A percentile compares a stretch with the other conserved stretches of the same genome.
Evolutionary conservation across 2,329 filamentous ascomycete genomes (phyloP).

Genomic region (Diplocarpon rosae): DNA sequence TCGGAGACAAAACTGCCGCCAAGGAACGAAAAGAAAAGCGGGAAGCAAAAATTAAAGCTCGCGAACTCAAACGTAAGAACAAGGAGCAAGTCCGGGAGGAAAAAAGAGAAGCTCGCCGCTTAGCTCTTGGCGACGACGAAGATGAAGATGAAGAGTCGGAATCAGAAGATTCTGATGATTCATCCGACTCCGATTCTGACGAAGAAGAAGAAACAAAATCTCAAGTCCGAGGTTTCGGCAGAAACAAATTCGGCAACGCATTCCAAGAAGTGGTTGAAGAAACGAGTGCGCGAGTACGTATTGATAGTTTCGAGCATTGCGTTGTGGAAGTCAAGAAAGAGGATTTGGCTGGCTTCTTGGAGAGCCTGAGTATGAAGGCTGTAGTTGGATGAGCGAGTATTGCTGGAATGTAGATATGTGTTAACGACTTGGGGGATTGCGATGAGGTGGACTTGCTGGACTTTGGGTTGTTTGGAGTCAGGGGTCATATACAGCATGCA

Average conservation of each 20-base stretch:
- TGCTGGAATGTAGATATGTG: slow-evolving; percentile 15
- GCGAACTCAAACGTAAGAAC: slow-evolving; percentile 44
- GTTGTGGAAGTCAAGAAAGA: slow-evolving; percentile 98
- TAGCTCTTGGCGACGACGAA: slow-evolving; percentile 35
- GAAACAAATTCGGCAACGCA: slow-evolving; percentile 86
- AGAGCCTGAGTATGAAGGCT: slow-evolving; percentile 82
- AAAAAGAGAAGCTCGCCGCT: slow-evolving; percentile 48
- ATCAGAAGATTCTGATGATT: slow-evolving; percentile 36
- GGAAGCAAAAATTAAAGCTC: slow-evolving; percentile 50
- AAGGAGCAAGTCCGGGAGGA: slow-evolving; percentile 49
- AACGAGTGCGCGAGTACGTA: slow-evolving; percentile 78
- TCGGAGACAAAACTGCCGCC: slow-evolving; percentile 55
- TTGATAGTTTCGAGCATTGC: slow-evolving; percentile 95
- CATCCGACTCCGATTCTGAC: slow-evolving; percentile 35
- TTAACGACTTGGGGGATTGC: slow-evolving; percentile 11
- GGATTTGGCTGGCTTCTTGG: slow-evolving; percentile 80
- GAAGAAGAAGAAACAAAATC: slow-evolving; percentile 44
- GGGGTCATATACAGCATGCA: neutral
- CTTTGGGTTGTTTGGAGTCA: slow-evolving; percentile 1
- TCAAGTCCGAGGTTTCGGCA: slow-evolving; percentile 54
- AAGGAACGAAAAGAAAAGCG: slow-evolving; percentile 52
- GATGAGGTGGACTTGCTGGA: neutral
- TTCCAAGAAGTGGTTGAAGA: slow-evolving; percentile 93
- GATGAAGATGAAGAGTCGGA: slow-evolving; percentile 43
- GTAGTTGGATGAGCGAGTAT: slow-evolving; percentile 48